phyloP scores from a whole-genome alignment of 148 eudicot species.

The Suaeda aralocaspica region DNA sequence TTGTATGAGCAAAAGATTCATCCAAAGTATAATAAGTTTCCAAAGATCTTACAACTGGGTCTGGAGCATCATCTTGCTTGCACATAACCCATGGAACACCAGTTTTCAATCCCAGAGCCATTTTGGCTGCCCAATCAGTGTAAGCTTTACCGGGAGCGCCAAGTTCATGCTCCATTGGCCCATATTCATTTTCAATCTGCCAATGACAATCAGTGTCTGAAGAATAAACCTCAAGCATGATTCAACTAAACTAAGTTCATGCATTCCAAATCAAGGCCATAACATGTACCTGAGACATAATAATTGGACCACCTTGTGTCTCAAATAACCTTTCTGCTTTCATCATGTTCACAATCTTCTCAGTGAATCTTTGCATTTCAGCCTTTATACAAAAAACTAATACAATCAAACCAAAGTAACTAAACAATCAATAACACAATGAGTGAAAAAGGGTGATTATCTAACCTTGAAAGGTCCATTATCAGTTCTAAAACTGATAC shows the following conservation, averaged over 20 bases:
- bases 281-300: slow-evolving; percentile 71
- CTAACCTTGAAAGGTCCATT: slow-evolving; percentile 89
- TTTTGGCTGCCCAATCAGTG: slow-evolving; percentile 85
- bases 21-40: background rate
- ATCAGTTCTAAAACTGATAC: slow-evolving; percentile 83
- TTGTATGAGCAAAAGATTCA: slow-evolving; percentile 11
- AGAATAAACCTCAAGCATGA: background rate
- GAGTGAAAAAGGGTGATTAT: slow-evolving; percentile 5
- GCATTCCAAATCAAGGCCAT: slow-evolving; percentile 22
- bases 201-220: slow-evolving; percentile 8
- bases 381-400: slow-evolving; percentile 35
- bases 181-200: slow-evolving; percentile 98
- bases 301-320: slow-evolving; percentile 93
- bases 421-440: background rate
- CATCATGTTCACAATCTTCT: slow-evolving; percentile 86
- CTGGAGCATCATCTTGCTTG: slow-evolving; percentile 97
- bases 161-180: slow-evolving; percentile 57
- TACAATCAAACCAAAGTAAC: background rate
- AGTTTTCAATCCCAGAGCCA: slow-evolving; percentile 74
- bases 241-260: background rate
- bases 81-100: slow-evolving; percentile 99
- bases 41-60: slow-evolving; percentile 63
- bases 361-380: slow-evolving; percentile 80
- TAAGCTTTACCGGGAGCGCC: slow-evolving; percentile 72
- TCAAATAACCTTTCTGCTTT: slow-evolving; percentile 68